Conservation (phyloP, 2,329 filamentous ascomycete species). For the Penicillium paneum region DNA sequence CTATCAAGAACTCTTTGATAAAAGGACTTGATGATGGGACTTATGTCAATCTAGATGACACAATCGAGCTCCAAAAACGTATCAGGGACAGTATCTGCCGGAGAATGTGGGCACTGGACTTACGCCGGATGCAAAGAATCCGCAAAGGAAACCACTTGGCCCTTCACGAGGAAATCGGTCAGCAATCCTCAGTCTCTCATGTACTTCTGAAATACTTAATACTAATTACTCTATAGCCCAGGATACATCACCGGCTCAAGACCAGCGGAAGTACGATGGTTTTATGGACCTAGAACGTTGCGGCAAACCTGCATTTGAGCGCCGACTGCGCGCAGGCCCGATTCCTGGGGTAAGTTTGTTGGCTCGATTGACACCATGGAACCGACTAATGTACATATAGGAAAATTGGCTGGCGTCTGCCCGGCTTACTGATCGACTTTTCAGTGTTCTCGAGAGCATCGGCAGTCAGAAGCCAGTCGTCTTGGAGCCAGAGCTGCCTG, state of each 20-base stretch:
- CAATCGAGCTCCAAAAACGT: slow-evolving; percentile 40
- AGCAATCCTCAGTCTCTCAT: slow-evolving; percentile 11
- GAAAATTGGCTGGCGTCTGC: slow-evolving; percentile 36
- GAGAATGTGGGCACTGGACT: slow-evolving; percentile 44
- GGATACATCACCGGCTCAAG: slow-evolving; percentile 28
- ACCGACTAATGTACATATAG: slow-evolving; percentile 28
- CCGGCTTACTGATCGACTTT: slow-evolving; percentile 36
- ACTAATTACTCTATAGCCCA: slow-evolving; percentile 25
- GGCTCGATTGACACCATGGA: not conserved
- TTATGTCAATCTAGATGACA: slow-evolving; percentile 45
- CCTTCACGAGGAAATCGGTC: slow-evolving; percentile 40
- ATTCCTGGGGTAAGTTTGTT: slow-evolving; percentile 33
- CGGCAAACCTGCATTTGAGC: slow-evolving; percentile 35
- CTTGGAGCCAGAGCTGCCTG: slow-evolving; percentile 26
- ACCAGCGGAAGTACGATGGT: slow-evolving; percentile 39
- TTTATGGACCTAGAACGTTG: slow-evolving; percentile 43
- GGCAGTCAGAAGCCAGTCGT: slow-evolving; percentile 32
- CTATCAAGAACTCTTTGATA: slow-evolving; percentile 36
- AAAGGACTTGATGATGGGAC: slow-evolving; percentile 42
- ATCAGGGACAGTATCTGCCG: slow-evolving; percentile 42
- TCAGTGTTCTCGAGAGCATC: slow-evolving; percentile 33
- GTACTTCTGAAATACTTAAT: not conserved
- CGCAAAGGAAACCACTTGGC: slow-evolving; percentile 36
- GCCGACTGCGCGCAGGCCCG: slow-evolving; percentile 39
- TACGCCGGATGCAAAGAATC: slow-evolving; percentile 40